Base-by-base conservation (phyloP, 1,284 basidiomycete genomes). In the Moesziomyces sp. region DNA sequence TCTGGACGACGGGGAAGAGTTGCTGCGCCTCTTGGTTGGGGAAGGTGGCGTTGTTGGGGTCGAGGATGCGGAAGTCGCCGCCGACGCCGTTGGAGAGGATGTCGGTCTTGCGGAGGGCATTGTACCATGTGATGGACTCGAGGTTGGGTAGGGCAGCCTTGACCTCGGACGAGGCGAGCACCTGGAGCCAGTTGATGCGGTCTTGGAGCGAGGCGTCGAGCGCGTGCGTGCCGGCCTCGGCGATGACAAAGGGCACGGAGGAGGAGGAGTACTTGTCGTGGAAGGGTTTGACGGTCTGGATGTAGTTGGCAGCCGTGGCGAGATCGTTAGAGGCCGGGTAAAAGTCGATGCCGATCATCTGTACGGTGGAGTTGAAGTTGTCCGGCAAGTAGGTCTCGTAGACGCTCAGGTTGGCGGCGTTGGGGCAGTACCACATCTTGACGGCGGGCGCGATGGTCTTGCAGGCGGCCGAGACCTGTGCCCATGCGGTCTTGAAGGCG, bases 401-500 rank as follows among this genome's bases (percentile, higher is more conserved):
- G 2, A 61, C 62, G 42, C 48, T 26, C 44, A 60, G n/a, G 52
- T 72, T 28, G 63, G 64, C 58, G 26, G 72, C 55, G 54, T 61
- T 62, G 61, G 78, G 77, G n/a, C 71, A 76, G 64, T 71, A 76
- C 67, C 79, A 76, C 68, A 84, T 80, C 62, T 84, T 85, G 58
- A 84, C 84, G n/a, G 65, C 56, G 26, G 83, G 82, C 0, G 82
- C 82, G 46, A 80, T 78, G 19, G 60, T 28, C 45, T 68, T 53
- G 47, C 78, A 63, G 46, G 84, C 83, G 6, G 69, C 72, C 16
- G 79, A 71, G 14, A 85, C 84, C 28, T 76, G 78, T 13, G 70
- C 74, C 83, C 83, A 85, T 34, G 80, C 84, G 10, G 75, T 78
- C 71, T 84, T 85, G 77, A 85, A 85, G 49, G 73, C 83, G 10